Percentiles rank a stretch among this genome's conserved stretches.
Conservation (phyloP, 306 rosid genomes). For the Trifolium dubium region DNA sequence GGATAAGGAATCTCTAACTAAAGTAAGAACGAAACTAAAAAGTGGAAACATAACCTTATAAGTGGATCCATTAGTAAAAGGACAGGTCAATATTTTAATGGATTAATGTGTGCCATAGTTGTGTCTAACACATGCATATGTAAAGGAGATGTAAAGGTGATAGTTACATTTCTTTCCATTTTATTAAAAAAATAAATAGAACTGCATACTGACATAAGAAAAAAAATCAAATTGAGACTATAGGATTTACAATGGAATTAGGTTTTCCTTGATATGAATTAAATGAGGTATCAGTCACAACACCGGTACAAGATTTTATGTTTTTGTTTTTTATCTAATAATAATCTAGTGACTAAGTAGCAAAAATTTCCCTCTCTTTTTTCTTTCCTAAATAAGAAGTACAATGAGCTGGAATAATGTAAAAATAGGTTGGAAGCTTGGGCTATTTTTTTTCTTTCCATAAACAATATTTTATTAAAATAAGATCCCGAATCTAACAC, state of each 20-base stretch:
- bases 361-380: too few species aligned
- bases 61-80: constrained; percentile 42
- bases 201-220: background rate
- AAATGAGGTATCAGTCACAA: background rate
- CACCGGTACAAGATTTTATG: background rate
- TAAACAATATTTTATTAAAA: too few species aligned
- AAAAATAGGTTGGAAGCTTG: too few species aligned
- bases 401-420: too few species aligned
- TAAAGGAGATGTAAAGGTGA: constrained; percentile 8
- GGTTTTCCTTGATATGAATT: background rate
- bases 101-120: constrained; percentile 39
- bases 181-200: background rate
- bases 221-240: background rate
- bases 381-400: too few species aligned
- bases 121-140: constrained; percentile 43
- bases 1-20: constrained; percentile 53
- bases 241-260: background rate
- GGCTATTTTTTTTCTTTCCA: too few species aligned
- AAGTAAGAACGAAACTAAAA: constrained; percentile 42
- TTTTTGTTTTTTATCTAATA: too few species aligned
- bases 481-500: too few species aligned
- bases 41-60: constrained; percentile 35
- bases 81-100: constrained; percentile 39
- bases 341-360: too few species aligned
- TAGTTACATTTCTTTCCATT: background rate